Evolutionary conservation across 2,329 filamentous ascomycete species (phyloP).

Genomic region (Pseudogymnoascus sp.): DNA sequence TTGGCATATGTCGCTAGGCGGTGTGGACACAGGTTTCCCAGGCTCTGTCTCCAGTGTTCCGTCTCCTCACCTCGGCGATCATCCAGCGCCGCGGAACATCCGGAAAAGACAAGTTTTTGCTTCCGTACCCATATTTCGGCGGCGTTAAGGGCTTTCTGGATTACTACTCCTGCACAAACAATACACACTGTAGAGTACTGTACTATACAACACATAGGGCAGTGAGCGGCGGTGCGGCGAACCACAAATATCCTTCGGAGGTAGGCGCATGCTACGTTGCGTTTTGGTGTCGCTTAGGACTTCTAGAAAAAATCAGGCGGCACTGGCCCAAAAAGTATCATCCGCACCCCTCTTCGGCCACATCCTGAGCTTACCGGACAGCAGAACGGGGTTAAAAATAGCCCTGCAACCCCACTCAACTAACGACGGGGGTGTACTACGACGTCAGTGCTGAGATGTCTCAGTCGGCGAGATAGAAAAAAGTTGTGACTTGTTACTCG

Average conservation of each 20-base stretch:
- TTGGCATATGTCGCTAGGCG: neutral
- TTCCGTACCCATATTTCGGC: neutral
- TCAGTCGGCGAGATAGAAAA: neutral
- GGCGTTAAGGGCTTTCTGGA: neutral
- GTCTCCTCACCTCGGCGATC: slow-evolving; percentile 2
- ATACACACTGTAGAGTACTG: neutral
- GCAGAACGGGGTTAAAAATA: slow-evolving; percentile 4
- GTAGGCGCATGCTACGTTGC: slow-evolving; percentile 3
- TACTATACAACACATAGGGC: neutral
- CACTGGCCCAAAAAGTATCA: neutral
- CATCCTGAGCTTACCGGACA: neutral
- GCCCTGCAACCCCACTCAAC: neutral
- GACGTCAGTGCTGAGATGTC: neutral
- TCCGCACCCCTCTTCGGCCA: neutral
- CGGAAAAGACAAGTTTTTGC: neutral
- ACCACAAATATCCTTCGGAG: neutral
- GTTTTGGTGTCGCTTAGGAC: neutral
- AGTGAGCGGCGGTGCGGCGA: neutral
- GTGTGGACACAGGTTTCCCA: neutral
- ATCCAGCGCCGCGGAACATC: neutral
- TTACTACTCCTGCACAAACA: neutral
- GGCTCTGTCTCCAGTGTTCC: neutral
- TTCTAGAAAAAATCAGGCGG: slow-evolving; percentile 1
- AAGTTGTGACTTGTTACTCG: neutral
- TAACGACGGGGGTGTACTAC: neutral